These are phyloP conservation scores for Amauroascus verrucosus DNA, from an alignment of 2,329 filamentous ascomycete species.

Conservation along the genomic window DNA sequence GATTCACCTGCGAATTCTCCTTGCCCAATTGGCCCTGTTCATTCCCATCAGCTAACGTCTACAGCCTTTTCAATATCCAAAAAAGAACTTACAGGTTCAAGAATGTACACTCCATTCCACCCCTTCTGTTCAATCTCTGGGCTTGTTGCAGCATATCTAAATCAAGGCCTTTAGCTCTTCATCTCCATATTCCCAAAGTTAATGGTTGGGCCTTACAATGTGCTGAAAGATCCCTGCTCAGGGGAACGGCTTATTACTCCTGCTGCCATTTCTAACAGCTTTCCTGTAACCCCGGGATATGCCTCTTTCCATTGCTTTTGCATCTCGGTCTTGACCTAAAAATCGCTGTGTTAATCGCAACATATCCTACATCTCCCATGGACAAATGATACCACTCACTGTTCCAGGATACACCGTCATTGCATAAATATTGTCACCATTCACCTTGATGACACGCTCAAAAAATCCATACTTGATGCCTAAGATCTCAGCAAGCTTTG, in stretches of 20 bases:
- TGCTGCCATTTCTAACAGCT: conserved; percentile 30
- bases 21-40: conserved; percentile 28
- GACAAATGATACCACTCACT: conserved; percentile 24
- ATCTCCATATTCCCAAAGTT: no score
- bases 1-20: conserved; percentile 32
- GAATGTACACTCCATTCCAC: conserved; percentile 38
- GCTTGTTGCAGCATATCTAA: conserved; percentile 29
- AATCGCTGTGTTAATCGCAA: not conserved
- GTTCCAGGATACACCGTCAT: conserved; percentile 36
- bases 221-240: conserved; percentile 38
- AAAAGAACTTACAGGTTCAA: conserved; percentile 27
- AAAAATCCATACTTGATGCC: conserved; percentile 36
- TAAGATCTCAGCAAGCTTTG: conserved; percentile 38
- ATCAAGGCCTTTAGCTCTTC: not conserved
- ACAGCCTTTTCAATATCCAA: no score
- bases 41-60: no score
- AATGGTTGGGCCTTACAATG: conserved; percentile 31
- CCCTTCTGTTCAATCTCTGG: conserved; percentile 35
- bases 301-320: conserved; percentile 41
- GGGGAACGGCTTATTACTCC: conserved; percentile 28
- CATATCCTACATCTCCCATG: no score
- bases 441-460: conserved; percentile 35
- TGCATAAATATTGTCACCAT: conserved; percentile 34
- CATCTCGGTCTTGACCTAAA: conserved; percentile 37
- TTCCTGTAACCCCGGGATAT: conserved; percentile 35